Evolutionary conservation across 2,329 filamentous ascomycete species (phyloP).

Genomic region (Diplodia seriata): DNA sequence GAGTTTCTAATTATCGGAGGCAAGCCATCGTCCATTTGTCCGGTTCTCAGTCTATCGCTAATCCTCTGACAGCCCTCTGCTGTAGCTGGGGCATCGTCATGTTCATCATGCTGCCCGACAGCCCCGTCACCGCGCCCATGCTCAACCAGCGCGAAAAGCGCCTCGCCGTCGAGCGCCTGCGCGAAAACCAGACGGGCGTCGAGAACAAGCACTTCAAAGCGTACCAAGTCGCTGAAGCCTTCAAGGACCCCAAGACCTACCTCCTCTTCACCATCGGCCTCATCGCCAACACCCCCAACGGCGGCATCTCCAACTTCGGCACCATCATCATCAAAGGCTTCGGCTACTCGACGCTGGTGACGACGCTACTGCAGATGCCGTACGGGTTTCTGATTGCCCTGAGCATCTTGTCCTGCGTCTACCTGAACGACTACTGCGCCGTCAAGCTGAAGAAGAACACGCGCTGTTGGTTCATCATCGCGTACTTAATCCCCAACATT

Average conservation of each 20-base stretch:
- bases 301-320: slow-evolving; percentile 51
- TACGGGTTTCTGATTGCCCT: slow-evolving; percentile 39
- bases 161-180: slow-evolving; percentile 49
- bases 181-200: slow-evolving; percentile 58
- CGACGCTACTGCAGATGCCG: slow-evolving; percentile 44
- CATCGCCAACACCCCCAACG: slow-evolving; percentile 48
- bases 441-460: slow-evolving; percentile 22
- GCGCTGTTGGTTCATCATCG: slow-evolving; percentile 33
- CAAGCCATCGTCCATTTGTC: background rate
- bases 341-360: slow-evolving; percentile 50
- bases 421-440: slow-evolving; percentile 32
- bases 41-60: background rate
- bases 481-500: slow-evolving; percentile 55
- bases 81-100: slow-evolving; percentile 66
- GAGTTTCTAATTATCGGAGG: slow-evolving; percentile 68
- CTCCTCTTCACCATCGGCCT: slow-evolving; percentile 50
- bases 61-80: slow-evolving; percentile 54
- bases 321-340: slow-evolving; percentile 50
- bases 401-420: slow-evolving; percentile 38
- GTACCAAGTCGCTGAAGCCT: slow-evolving; percentile 55
- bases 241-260: slow-evolving; percentile 55
- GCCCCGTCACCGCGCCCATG: slow-evolving; percentile 42
- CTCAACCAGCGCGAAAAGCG: slow-evolving; percentile 37
- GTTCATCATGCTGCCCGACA: slow-evolving; percentile 64
- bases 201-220: slow-evolving; percentile 59